Percentiles rank a stretch among this genome's conserved stretches.
phyloP scores from a whole-genome alignment of 768 basidiomycete genomes.

The Tricholoma furcatifolium region DNA sequence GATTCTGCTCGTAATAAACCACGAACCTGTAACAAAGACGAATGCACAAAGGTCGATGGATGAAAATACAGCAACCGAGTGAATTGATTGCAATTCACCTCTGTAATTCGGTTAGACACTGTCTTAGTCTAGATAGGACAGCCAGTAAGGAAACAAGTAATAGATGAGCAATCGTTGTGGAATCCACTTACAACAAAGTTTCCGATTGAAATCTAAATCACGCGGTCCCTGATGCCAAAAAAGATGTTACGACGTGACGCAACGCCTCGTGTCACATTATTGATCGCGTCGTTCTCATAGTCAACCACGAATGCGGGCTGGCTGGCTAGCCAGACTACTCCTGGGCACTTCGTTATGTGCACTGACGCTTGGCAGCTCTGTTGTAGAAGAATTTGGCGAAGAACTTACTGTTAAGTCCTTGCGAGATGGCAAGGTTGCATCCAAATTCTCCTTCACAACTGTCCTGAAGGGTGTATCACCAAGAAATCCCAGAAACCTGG shows the following conservation, averaged over 20 bases:
- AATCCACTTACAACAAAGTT: not conserved
- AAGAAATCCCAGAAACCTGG: conserved; percentile 51
- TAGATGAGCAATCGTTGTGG: not conserved
- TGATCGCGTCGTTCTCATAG: not conserved
- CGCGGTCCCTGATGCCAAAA: not conserved
- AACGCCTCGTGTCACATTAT: not conserved
- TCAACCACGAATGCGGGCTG: conserved; percentile 15
- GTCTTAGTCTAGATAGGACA: no score
- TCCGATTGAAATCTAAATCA: not conserved
- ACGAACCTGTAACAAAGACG: not conserved
- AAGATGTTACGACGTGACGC: conserved; percentile 4
- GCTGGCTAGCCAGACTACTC: conserved; percentile 17
- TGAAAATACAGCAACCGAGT: not conserved
- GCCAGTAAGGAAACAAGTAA: no score
- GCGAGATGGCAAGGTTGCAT: conserved; percentile 77
- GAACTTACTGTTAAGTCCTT: conserved; percentile 49
- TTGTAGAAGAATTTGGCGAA: conserved; percentile 48
- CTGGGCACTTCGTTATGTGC: conserved; percentile 10
- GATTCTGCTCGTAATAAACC: not conserved
- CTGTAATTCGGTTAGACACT: not conserved
- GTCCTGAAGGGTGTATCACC: conserved; percentile 52
- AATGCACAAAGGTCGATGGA: no score
- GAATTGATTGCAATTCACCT: not conserved
- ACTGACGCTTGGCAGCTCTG: not conserved
- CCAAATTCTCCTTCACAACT: conserved; percentile 80